Conservation (phyloP, 768 basidiomycete genomes). For the Kwoniella sp. region DNA sequence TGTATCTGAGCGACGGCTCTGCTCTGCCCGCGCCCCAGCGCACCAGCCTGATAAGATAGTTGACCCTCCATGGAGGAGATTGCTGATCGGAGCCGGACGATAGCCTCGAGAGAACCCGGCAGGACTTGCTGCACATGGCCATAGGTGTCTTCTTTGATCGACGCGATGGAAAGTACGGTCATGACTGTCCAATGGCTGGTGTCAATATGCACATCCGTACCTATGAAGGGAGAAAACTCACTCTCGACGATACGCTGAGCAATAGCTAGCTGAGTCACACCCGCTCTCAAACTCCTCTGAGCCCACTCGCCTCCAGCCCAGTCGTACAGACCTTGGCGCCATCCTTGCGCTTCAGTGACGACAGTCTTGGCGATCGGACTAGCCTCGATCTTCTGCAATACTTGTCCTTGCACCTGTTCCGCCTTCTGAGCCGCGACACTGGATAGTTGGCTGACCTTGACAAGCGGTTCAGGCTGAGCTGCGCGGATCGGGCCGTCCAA, state of each 20-base stretch:
- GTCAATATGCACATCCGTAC: neutral
- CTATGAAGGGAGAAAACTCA: conserved; percentile 17
- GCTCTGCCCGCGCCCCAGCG: conserved; percentile 5
- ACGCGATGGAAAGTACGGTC: conserved; percentile 35
- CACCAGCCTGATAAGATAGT: conserved; percentile 12
- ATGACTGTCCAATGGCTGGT: conserved; percentile 24
- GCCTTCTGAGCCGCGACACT: conserved; percentile 9
- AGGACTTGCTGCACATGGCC: conserved; percentile 45
- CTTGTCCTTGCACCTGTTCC: conserved; percentile 20
- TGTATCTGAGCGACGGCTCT: conserved; percentile 9
- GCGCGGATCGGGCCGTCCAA: conserved; percentile 30
- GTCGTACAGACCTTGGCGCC: conserved; percentile 9
- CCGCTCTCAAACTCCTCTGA: conserved; percentile 9
- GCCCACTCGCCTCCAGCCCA: conserved; percentile 37
- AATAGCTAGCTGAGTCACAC: conserved; percentile 6
- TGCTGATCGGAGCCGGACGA: conserved; percentile 31
- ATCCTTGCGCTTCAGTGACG: conserved; percentile 21
- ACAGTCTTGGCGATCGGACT: conserved; percentile 17
- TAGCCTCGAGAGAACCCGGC: conserved; percentile 39
- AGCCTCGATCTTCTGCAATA: conserved; percentile 25
- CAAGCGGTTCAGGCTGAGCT: conserved; percentile 17
- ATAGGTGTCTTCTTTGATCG: conserved; percentile 44
- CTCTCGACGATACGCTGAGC: conserved; percentile 28
- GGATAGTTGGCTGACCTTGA: conserved; percentile 13
- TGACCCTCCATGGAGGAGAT: conserved; percentile 25